Evolutionary conservation across 192 early-diverging fungal genomes (phyloP).

Genomic region (Entophlyctis luteolus): DNA sequence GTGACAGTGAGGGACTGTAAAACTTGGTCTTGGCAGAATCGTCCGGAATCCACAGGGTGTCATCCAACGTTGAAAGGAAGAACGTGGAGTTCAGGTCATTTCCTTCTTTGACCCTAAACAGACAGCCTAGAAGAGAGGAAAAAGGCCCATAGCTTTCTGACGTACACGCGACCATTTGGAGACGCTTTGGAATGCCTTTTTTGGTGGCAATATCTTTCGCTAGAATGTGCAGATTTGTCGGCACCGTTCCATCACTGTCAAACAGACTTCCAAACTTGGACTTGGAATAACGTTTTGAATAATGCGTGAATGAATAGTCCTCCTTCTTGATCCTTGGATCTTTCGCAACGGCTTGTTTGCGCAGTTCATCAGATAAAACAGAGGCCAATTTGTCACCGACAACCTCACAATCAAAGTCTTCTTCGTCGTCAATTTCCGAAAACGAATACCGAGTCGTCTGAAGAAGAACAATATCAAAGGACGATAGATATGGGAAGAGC

Average conservation of each 20-base stretch:
- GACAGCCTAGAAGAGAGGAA: neutral
- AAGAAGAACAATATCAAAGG: neutral
- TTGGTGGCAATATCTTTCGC: conserved; percentile 4
- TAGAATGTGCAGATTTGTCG: conserved; percentile 4
- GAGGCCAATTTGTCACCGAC: neutral
- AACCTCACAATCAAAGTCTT: neutral
- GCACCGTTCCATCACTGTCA: neutral
- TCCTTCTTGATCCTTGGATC: conserved; percentile 7
- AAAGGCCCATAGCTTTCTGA: neutral
- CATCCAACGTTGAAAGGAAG: conserved; percentile 1
- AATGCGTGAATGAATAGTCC: neutral
- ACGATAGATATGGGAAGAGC: conserved; percentile 7
- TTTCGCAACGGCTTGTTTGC: neutral
- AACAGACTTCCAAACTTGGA: neutral
- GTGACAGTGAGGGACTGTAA: neutral
- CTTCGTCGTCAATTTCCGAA: neutral
- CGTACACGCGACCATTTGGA: neutral
- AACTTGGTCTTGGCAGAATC: neutral
- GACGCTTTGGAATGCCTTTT: neutral
- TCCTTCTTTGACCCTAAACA: neutral
- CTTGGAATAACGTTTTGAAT: neutral
- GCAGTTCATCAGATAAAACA: neutral
- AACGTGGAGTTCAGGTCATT: neutral
- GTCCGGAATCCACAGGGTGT: neutral
- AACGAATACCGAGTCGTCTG: neutral